These are phyloP conservation scores for Puccinia coronata DNA, from an alignment of 1,284 basidiomycete genomes.

Conservation along the genomic window DNA sequence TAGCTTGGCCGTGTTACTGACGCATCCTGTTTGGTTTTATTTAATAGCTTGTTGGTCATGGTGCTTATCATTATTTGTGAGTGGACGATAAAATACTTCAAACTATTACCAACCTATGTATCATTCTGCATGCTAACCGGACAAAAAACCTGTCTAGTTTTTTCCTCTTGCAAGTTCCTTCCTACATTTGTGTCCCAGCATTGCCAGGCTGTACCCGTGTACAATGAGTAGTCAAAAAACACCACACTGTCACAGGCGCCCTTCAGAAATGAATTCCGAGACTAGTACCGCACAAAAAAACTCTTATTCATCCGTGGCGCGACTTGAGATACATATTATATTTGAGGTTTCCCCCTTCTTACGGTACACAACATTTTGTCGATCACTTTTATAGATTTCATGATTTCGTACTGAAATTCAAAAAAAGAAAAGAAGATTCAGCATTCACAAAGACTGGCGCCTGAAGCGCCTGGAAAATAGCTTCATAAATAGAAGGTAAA, in stretches of 20 bases:
- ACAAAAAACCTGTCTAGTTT: neutral
- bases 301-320: neutral
- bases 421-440: no score
- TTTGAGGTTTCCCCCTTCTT: no score
- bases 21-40: neutral
- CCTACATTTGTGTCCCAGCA: neutral
- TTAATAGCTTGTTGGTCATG: neutral
- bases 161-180: conserved; percentile 8
- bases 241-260: neutral
- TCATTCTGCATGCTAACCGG: neutral
- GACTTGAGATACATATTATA: no score
- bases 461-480: no score
- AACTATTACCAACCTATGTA: neutral
- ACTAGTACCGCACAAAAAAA: neutral
- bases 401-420: no score
- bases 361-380: no score
- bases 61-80: neutral
- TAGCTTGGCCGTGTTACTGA: neutral
- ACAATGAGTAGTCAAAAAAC: neutral
- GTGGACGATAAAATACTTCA: neutral
- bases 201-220: conserved; percentile 16
- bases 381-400: no score
- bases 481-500: no score
- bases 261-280: neutral
- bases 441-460: no score